Conservation (phyloP, 1,284 basidiomycete genomes). For the Cryptococcus amylolentus region DNA sequence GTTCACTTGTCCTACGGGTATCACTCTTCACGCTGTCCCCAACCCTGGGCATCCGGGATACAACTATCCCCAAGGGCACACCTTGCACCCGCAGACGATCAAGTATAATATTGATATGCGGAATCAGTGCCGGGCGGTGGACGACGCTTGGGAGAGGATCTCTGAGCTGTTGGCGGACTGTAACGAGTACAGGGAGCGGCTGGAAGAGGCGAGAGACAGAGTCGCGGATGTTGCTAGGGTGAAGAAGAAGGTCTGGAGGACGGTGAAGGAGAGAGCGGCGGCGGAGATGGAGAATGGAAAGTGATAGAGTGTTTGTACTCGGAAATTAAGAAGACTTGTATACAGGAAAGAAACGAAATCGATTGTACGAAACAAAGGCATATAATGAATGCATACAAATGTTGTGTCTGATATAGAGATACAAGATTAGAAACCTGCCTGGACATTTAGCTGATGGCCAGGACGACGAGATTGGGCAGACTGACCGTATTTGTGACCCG, state of each 20-base stretch:
- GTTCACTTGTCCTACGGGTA: slow-evolving; percentile 43
- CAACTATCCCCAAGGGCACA: slow-evolving; percentile 25
- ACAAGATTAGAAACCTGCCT: slow-evolving; percentile 4
- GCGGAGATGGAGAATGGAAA: slow-evolving; percentile 31
- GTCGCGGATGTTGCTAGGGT: slow-evolving; percentile 52
- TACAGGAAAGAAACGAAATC: not conserved
- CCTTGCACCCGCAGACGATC: slow-evolving; percentile 27
- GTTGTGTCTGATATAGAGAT: slow-evolving; percentile 4
- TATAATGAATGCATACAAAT: slow-evolving; percentile 3
- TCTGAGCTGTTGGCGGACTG: slow-evolving; percentile 53
- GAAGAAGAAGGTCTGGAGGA: slow-evolving; percentile 52
- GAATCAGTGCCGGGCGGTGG: slow-evolving; percentile 44
- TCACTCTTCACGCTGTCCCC: slow-evolving; percentile 42
- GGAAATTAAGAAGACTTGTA: not conserved
- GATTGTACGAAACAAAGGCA: not conserved
- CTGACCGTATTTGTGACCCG: slow-evolving; percentile 45
- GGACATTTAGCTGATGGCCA: not conserved
- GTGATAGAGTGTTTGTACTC: not conserved
- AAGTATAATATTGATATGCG: slow-evolving; percentile 45
- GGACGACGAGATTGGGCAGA: not conserved
- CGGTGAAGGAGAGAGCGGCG: slow-evolving; percentile 48
- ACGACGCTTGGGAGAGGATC: slow-evolving; percentile 47
- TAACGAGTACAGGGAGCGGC: slow-evolving; percentile 53
- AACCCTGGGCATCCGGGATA: slow-evolving; percentile 30
- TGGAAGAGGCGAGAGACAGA: slow-evolving; percentile 53